Base-by-base conservation (phyloP, 768 basidiomycete species). In the Leccinum broughii region DNA sequence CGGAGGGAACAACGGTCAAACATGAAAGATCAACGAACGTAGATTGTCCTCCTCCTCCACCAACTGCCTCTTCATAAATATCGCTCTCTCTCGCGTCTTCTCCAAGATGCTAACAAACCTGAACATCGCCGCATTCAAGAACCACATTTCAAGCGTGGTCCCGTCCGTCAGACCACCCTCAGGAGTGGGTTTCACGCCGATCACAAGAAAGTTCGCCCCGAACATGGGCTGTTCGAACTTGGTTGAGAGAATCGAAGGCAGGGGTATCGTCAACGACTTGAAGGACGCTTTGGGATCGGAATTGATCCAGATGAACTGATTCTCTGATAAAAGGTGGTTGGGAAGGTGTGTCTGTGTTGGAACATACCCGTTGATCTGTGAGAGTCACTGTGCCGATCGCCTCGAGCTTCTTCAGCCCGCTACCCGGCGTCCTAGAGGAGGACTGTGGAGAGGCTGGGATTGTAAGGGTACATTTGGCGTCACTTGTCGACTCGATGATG, bases 181-280 rank as follows among this genome's bases (percentile, higher is more conserved):
- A 1, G 81, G 69, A 3, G 88, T 80, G 6, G 92, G 90, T 65
- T 81, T 84, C 67, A 93, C 76, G 51, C 87, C 83, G 64, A 93
- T 79, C 1, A 76, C 69, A 52, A 93, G 78, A 64, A 83, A 89
- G 72, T 93, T 93, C 10, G 82, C 72, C 51, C 81, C 83, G 57
- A 93, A 86, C 9, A 84, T 80, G 4, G 92, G 92, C 69, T 92
- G 91, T 64, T 90, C 85, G 68, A 89, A 92, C 64, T 79, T 81
- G 20, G 89, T 88, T 10, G 84, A 83, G 13, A 91, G 74, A 60
- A 93, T 83, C 0, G 87, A 78, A 35, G 77, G 80, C 6, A 90
- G 77, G 6, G 88, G 90, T 35, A 92, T 68, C 11, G 79, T 77
- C 51, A 84, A 64, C 17, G 82, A 78, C 13, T 78, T 73, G 63